Evolutionary conservation across 2,329 filamentous ascomycete genomes (phyloP).

Genomic region (Claviceps maximensis): DNA sequence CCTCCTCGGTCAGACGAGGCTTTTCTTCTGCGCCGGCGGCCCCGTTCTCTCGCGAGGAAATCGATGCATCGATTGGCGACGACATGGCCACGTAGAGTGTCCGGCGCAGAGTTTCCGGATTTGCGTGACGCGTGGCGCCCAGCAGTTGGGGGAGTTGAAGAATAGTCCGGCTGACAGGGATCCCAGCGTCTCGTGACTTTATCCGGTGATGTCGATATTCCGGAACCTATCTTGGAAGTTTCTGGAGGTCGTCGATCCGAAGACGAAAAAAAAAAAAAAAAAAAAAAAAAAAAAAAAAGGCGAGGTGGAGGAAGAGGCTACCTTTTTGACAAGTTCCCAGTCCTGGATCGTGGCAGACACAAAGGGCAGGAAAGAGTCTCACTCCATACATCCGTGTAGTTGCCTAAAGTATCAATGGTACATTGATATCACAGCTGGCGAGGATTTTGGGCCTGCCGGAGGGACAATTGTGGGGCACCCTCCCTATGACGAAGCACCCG

Average conservation of each 20-base stretch:
- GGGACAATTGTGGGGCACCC: neutral
- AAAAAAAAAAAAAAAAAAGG: neutral
- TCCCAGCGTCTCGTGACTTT: neutral
- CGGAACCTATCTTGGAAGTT: neutral
- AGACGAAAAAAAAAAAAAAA: neutral
- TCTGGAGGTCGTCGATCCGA: neutral
- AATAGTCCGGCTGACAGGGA: neutral
- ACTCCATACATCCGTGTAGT: neutral
- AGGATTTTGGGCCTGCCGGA: neutral
- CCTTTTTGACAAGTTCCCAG: neutral
- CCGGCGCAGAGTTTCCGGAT: neutral
- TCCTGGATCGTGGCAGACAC: neutral
- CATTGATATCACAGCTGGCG: no score
- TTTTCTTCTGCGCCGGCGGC: constrained; percentile 27
- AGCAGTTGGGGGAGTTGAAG: neutral
- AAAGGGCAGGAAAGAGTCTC: neutral
- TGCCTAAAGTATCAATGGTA: neutral
- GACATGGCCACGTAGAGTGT: constrained; percentile 4
- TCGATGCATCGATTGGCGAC: constrained; percentile 9
- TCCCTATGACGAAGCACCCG: neutral
- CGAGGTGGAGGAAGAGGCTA: neutral
- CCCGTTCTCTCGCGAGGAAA: constrained; percentile 9
- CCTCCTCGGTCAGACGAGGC: constrained; percentile 37
- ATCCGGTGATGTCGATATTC: neutral
- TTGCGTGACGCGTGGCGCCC: neutral